These are phyloP conservation scores for Alternaria consortialis DNA, from an alignment of 2,329 filamentous ascomycete genomes.

Conservation along the genomic window DNA sequence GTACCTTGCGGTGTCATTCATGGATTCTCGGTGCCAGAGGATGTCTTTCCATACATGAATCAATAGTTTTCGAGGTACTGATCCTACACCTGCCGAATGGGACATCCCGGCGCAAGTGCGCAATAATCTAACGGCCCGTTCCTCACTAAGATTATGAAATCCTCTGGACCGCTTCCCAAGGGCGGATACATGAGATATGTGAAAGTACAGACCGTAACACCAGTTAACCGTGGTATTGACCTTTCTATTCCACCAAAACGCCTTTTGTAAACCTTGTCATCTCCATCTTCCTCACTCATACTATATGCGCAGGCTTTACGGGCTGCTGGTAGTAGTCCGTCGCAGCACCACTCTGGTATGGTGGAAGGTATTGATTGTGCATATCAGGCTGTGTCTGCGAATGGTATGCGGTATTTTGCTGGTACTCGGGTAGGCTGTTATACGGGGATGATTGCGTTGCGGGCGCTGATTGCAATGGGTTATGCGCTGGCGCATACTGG, in stretches of 20 bases:
- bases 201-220: not conserved
- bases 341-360: conserved; percentile 30
- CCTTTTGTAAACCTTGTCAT: not conserved
- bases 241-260: not conserved
- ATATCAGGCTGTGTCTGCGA: conserved; percentile 29
- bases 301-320: conserved; percentile 40
- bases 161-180: not conserved
- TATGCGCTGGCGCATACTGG: conserved; percentile 44
- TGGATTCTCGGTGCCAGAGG: not conserved
- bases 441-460: conserved; percentile 25
- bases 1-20: conserved; percentile 22
- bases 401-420: conserved; percentile 38
- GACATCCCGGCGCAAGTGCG: not conserved
- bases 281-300: conserved; percentile 16
- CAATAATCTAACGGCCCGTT: conserved; percentile 9
- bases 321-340: conserved; percentile 38
- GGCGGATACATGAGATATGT: not conserved
- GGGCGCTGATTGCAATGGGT: conserved; percentile 33
- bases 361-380: conserved; percentile 29
- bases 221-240: not conserved
- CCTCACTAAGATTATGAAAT: not conserved
- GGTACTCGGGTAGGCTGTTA: conserved; percentile 27
- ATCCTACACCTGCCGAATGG: conserved; percentile 12
- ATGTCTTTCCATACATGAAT: not conserved
- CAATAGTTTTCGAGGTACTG: not conserved